phyloP scores from a whole-genome alignment of 2,329 filamentous ascomycete species.

The Epicoccum nigrum region DNA sequence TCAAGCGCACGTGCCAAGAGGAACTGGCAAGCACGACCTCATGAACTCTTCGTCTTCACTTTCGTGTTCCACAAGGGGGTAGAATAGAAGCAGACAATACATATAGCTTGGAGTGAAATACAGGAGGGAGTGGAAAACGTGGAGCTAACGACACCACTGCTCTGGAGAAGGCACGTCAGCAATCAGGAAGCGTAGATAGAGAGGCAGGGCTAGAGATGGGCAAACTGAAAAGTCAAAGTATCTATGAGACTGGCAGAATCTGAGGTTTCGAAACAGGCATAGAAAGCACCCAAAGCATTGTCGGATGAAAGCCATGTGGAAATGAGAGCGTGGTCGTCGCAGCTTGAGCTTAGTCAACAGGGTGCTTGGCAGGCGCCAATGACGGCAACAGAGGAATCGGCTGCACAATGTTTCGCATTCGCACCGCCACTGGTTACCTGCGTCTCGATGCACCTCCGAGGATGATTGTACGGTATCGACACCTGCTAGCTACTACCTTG shows the following conservation, averaged over 20 bases:
- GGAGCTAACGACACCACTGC: slow-evolving; percentile 25
- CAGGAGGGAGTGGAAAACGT: not conserved
- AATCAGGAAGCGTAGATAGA: not conserved
- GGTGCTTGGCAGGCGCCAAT: slow-evolving; percentile 26
- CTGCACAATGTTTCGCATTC: slow-evolving; percentile 21
- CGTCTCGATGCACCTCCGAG: slow-evolving; percentile 42
- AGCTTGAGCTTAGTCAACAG: slow-evolving; percentile 14
- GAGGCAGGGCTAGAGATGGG: slow-evolving; percentile 14
- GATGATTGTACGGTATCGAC: slow-evolving; percentile 50
- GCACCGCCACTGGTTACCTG: slow-evolving; percentile 25
- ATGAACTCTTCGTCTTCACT: too few species aligned
- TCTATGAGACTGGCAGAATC: not conserved
- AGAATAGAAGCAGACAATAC: too few species aligned
- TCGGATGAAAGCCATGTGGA: not conserved
- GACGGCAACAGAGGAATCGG: slow-evolving; percentile 14
- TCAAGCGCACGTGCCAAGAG: slow-evolving; percentile 38
- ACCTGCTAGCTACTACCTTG: slow-evolving; percentile 45
- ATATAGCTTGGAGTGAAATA: not conserved
- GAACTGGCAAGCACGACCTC: slow-evolving; percentile 19
- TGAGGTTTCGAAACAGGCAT: not conserved
- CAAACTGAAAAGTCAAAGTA: not conserved
- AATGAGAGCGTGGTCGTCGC: slow-evolving; percentile 4
- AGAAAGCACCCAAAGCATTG: slow-evolving; percentile 1
- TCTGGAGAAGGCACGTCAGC: not conserved
- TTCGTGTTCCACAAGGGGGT: too few species aligned